Conservation (phyloP, 2,329 filamentous ascomycete species). For the Diaporthe nobilis region DNA sequence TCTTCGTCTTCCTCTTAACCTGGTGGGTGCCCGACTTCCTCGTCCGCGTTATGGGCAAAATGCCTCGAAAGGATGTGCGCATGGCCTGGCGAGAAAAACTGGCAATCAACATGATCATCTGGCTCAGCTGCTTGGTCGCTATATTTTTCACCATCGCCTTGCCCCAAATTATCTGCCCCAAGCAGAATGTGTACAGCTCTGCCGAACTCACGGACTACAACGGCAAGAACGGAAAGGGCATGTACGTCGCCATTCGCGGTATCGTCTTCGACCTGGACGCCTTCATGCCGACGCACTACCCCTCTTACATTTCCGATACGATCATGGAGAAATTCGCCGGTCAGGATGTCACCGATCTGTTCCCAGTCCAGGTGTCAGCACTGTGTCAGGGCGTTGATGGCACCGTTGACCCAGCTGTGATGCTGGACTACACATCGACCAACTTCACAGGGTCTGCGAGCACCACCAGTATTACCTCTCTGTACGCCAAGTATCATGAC, state of each 20-base stretch:
- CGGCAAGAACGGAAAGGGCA: conserved; percentile 74
- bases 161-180: conserved; percentile 90
- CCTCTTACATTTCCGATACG: conserved; percentile 72
- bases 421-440: conserved; percentile 83
- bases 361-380: conserved; percentile 94
- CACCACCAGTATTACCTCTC: conserved; percentile 76
- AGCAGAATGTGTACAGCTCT: conserved; percentile 87
- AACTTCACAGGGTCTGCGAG: conserved; percentile 80
- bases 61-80: conserved; percentile 92
- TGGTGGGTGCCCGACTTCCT: conserved; percentile 90
- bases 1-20: conserved; percentile 85
- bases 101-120: conserved; percentile 98
- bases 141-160: conserved; percentile 94
- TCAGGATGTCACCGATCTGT: conserved; percentile 86
- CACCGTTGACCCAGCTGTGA: conserved; percentile 77
- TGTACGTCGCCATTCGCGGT: conserved; percentile 88
- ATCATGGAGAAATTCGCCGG: conserved; percentile 86
- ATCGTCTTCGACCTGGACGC: conserved; percentile 86
- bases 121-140: conserved; percentile 83
- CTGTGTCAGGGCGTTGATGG: conserved; percentile 86
- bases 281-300: conserved; percentile 85
- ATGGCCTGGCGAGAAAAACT: conserved; percentile 97
- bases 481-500: conserved; percentile 88
- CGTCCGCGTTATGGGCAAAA: conserved; percentile 82
- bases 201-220: conserved; percentile 81